phyloP scores from a whole-genome alignment of 805 yeast species.

The Alloascoidea hylecoeti region DNA sequence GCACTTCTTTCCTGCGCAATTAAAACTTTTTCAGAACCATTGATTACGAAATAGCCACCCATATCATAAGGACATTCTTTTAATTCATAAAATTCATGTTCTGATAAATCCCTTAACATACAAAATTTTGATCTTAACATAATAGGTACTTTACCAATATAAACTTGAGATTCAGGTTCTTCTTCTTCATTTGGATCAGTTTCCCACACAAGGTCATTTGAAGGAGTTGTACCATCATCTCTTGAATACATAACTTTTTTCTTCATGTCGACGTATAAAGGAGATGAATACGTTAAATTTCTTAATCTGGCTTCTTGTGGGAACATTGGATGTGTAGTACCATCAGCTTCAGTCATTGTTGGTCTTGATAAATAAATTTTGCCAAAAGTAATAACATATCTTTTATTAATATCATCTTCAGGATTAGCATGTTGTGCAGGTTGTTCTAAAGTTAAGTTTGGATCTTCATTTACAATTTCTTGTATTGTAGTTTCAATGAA shows the following conservation, averaged over 20 bases:
- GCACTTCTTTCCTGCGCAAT: conserved; percentile 99
- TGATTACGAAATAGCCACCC: conserved; percentile 98
- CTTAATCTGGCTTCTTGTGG: conserved; percentile 98
- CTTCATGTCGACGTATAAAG: conserved; percentile 90
- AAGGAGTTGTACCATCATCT: conserved; percentile 46
- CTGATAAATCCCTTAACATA: conserved; percentile 78
- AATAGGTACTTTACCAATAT: conserved; percentile 94
- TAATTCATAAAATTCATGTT: conserved; percentile 85
- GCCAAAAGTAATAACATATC: conserved; percentile 96
- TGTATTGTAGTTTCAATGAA: conserved; percentile 94
- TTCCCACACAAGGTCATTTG: conserved; percentile 46
- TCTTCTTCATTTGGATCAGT: conserved; percentile 47
- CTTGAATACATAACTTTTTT: conserved; percentile 77
- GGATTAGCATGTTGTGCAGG: conserved; percentile 96
- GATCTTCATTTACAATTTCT: conserved; percentile 93
- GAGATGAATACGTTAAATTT: conserved; percentile 92
- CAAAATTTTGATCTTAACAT: conserved; percentile 96
- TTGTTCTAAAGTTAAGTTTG: conserved; percentile 87
- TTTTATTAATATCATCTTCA: conserved; percentile 75
- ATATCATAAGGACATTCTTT: conserved; percentile 99
- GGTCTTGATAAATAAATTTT: conserved; percentile 94
- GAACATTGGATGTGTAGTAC: conserved; percentile 96
- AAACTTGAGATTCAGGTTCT: conserved; percentile 65
- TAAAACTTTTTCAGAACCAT: conserved; percentile 95
- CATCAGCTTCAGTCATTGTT: conserved; percentile 98